Conservation (phyloP, 2,329 filamentous ascomycete species). For the Venturia carpophila region DNA sequence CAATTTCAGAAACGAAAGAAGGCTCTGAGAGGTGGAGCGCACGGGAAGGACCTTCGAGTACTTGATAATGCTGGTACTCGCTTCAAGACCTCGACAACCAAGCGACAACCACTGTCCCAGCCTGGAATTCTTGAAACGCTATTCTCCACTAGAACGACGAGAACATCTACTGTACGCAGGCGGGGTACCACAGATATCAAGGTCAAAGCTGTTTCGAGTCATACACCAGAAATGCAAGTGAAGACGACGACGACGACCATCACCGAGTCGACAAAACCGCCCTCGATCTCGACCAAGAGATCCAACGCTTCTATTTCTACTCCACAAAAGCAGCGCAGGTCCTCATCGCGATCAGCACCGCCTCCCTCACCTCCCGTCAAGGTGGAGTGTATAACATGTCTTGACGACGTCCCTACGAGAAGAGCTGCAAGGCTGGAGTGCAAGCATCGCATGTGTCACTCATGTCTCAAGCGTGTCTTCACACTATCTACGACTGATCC, state of each 20-base stretch:
- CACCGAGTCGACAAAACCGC: background rate
- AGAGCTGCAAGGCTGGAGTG: conserved; percentile 64
- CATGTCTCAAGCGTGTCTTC: conserved; percentile 68
- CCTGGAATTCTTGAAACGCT: conserved; percentile 12
- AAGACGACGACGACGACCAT: background rate
- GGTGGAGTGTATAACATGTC: conserved; percentile 64
- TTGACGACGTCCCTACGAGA: conserved; percentile 56
- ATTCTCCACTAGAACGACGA: conserved; percentile 6
- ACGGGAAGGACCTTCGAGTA: background rate
- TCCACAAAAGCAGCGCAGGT: background rate
- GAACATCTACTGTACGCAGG: background rate
- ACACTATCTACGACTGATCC: conserved; percentile 68
- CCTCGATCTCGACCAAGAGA: background rate
- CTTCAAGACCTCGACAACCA: conserved; percentile 2
- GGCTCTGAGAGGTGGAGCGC: conserved; percentile 1
- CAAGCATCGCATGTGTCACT: conserved; percentile 71
- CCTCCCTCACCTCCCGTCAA: conserved; percentile 33
- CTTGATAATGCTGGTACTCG: conserved; percentile 4
- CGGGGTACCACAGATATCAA: background rate
- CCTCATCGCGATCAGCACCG: conserved; percentile 2
- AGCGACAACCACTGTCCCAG: background rate
- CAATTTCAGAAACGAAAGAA: conserved; percentile 10
- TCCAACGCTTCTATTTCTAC: background rate
- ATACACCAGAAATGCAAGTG: background rate
- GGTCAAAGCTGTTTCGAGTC: background rate